Evolutionary conservation across 306 rosid genomes (phyloP), one percentile per base, ranked within the genome.

Genomic region (Carpinus viminea): DNA sequence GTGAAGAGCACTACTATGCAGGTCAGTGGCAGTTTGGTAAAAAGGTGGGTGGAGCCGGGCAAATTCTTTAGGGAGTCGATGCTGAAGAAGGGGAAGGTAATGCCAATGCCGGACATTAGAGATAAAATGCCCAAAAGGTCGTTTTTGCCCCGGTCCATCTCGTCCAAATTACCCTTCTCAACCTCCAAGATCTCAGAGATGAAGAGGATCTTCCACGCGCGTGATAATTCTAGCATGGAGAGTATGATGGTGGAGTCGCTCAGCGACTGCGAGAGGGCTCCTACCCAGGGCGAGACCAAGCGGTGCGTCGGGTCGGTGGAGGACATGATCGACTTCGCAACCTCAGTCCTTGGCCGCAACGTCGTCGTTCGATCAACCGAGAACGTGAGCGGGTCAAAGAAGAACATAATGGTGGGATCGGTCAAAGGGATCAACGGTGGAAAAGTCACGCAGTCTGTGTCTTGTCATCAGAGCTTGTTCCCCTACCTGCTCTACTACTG

Each of bases 41-140:
- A 91, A 76, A 91, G 73, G 24, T 93, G 96, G 97, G 97, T 93
- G 2, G 98, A 96, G 46, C 93, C 96, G 68, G 99, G 99, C 10
- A 96, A 96, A 76, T 96, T 96, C 84, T 96, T 96, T 52, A 71
- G 98, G 1, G 97, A 96, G 68, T 84, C 93, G 56, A 87, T 83
- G 94, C 7, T 96, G 76, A 93, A 86, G 79, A 78, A 91, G 73
- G 94, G 99, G 15, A 78, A 70, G 2, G 93, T 96, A 66, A 87
- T 91, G 93, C 91, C 92, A 0, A 89, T 96, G 90, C 99, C 99
- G 16, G 98, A 96, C 79, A 80, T 96, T 21, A 83, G 70, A 11
- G 99, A 96, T 86, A 96, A 87, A 87, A 90, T 93, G 96, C 99
- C 99, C 0, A 47, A 83, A 84, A 93, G 99, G 93, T 93, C 98